These are phyloP conservation scores for Blepharisma japonicum DNA, from an alignment of 73 alveolate species.

Conservation along the genomic window DNA sequence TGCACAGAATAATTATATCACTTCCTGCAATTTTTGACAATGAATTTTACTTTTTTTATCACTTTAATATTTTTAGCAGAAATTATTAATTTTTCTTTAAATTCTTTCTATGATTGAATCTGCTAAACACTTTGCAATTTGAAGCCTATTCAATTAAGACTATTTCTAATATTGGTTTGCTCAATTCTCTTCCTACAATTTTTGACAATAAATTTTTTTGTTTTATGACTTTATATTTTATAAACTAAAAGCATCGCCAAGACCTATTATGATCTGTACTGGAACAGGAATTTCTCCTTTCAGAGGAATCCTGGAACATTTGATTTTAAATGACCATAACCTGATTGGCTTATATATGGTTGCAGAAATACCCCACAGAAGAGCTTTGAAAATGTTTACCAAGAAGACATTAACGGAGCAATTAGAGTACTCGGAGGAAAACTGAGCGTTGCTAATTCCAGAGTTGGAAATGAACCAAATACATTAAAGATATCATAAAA, in stretches of 20 bases:
- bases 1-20: conserved; percentile 29
- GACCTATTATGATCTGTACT: neutral
- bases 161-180: no score
- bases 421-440: conserved; percentile 3
- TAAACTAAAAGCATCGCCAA: neutral
- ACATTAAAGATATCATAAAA: neutral
- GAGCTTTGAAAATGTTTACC: conserved; percentile 3
- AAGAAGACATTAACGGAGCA: neutral
- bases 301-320: conserved; percentile 14
- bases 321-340: neutral
- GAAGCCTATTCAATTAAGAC: no score
- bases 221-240: no score
- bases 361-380: conserved; percentile 8
- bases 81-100: no score
- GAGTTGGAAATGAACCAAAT: neutral
- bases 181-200: no score
- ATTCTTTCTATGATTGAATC: no score
- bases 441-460: neutral
- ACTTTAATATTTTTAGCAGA: no score
- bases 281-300: conserved; percentile 30
- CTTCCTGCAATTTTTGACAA: no score
- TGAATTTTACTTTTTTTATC: no score
- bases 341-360: conserved; percentile 24
- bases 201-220: no score
- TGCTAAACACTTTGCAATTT: no score